Conservation (phyloP, 2,329 filamentous ascomycete species). For the Alternaria rosae region DNA sequence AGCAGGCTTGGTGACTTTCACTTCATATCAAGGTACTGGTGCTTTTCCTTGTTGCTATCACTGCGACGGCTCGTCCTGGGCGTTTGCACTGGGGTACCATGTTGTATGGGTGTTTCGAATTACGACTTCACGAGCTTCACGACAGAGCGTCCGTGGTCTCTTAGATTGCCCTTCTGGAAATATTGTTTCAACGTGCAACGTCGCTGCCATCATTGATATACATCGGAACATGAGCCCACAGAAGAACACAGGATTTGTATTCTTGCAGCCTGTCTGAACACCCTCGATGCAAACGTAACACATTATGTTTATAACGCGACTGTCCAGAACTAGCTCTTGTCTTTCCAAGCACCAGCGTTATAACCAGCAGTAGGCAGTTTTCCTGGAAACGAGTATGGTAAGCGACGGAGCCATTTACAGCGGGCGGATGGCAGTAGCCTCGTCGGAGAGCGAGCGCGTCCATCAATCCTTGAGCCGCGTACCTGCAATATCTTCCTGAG, state of each 20-base stretch:
- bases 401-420: slow-evolving; percentile 20
- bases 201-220: background rate
- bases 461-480: slow-evolving; percentile 73
- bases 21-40: background rate
- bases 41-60: background rate
- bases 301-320: too few relatives aligned
- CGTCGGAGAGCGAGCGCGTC: slow-evolving; percentile 2
- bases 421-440: slow-evolving; percentile 6
- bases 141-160: background rate
- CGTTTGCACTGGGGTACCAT: background rate
- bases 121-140: background rate
- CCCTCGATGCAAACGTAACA: background rate
- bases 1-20: background rate
- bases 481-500: slow-evolving; percentile 79
- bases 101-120: background rate
- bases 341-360: slow-evolving; percentile 8
- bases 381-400: slow-evolving; percentile 29
- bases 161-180: background rate
- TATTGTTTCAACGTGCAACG: background rate
- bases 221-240: background rate
- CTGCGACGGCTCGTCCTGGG: background rate
- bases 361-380: slow-evolving; percentile 22
- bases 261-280: background rate
- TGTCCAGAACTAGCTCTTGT: background rate
- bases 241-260: background rate